phyloP scores from a whole-genome alignment of 306 rosid species.

The Vigna unguiculata region DNA sequence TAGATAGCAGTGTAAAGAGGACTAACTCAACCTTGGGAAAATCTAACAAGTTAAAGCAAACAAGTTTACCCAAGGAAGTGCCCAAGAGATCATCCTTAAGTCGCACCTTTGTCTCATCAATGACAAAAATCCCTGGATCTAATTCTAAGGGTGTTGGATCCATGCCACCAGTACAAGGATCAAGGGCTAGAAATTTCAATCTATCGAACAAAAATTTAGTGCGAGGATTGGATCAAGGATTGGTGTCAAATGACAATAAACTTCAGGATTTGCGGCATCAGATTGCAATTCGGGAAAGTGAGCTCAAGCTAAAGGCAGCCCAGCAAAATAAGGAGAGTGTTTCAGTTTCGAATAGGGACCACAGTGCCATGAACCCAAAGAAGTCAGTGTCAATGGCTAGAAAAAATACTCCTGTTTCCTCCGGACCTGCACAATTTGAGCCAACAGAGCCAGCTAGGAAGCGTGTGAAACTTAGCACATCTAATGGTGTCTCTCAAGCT shows the following conservation, averaged over 20 bases:
- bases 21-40: constrained; percentile 55
- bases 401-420: constrained; percentile 47
- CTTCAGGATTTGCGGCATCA: constrained; percentile 94
- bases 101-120: constrained; percentile 56
- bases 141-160: constrained; percentile 61
- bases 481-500: constrained; percentile 51
- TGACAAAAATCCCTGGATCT: constrained; percentile 49
- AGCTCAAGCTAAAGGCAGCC: constrained; percentile 76
- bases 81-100: constrained; percentile 59
- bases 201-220: constrained; percentile 49
- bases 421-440: constrained; percentile 55
- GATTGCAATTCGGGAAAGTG: constrained; percentile 90
- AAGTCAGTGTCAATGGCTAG: constrained; percentile 37
- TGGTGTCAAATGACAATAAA: constrained; percentile 58
- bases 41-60: constrained; percentile 55
- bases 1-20: constrained; percentile 54
- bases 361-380: constrained; percentile 50
- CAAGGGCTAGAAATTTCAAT: constrained; percentile 58
- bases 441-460: constrained; percentile 72
- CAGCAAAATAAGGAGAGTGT: constrained; percentile 72
- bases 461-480: constrained; percentile 63
- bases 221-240: constrained; percentile 59
- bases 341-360: constrained; percentile 58
- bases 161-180: constrained; percentile 58
- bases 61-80: constrained; percentile 54